A percentile compares a stretch with the other conserved stretches of the same genome.
Evolutionary conservation across 345 rosid species (phyloP).

Genomic region (Diplotaxis tenuifolia): DNA sequence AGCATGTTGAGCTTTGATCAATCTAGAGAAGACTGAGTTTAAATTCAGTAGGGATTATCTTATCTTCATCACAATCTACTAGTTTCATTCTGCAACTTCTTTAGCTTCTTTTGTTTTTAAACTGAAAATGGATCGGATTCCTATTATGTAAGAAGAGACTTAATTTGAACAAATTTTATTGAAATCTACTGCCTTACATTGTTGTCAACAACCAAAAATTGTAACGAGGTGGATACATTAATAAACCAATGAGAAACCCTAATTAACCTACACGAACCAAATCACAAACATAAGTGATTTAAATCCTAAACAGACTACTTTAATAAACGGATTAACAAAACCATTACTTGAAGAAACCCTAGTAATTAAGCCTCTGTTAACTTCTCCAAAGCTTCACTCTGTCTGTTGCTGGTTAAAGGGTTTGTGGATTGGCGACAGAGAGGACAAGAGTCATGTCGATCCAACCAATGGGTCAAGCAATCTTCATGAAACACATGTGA

Average conservation of each 20-base stretch:
- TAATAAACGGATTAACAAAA: not conserved
- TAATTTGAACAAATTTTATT: not conserved
- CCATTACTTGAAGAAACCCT: not conserved
- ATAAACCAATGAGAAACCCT: not conserved
- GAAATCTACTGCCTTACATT: not conserved
- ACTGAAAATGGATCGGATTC: not conserved
- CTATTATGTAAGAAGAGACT: not conserved
- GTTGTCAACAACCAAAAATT: not conserved
- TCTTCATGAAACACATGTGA: not conserved
- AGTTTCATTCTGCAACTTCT: not conserved
- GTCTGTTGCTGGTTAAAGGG: not conserved
- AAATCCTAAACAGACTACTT: not conserved
- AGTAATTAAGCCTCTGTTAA: not conserved
- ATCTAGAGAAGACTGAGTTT: slow-evolving; percentile 6
- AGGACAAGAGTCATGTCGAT: not conserved
- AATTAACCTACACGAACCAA: not conserved
- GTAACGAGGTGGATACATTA: not conserved
- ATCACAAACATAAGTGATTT: not conserved
- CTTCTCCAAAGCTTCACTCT: not conserved
- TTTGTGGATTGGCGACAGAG: not conserved
- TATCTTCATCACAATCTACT: not conserved
- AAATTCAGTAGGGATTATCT: not conserved
- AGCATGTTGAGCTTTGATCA: slow-evolving; percentile 58
- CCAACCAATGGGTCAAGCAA: not conserved
- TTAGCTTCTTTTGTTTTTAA: no score